Base-by-base conservation (phyloP, 306 rosid genomes). In the Prunus padus region DNA sequence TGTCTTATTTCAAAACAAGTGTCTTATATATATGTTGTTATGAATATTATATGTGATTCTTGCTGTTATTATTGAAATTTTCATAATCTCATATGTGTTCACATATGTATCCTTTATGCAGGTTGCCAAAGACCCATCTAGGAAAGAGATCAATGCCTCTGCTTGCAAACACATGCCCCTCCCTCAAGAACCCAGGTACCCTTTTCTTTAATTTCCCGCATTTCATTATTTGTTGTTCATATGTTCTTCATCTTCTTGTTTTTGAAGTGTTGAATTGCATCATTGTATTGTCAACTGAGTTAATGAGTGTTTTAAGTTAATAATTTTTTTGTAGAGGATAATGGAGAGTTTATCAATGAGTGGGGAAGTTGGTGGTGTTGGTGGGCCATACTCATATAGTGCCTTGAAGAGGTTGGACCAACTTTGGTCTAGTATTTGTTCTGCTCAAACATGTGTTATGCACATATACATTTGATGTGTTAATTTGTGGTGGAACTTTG, bases 351-450 rank as follows among this genome's bases (percentile, higher is more conserved):
- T 95, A 82, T 83, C 93, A 18, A 91, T 87, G 78, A 77, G 88
- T 62, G 94, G 92, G 50, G 98, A 95, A 82, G 98, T 95, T 65
- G 97, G 96, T 78, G 98, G 98, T 45, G 98, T 97, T 55, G 98
- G 98, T 74, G 97, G 97, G 28, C 86, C 93, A 33, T 84, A 90
- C 83, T 92, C 97, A 10, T 94, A n/a, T n/a, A n/a, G n/a, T n/a
- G n/a, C n/a, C n/a, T n/a, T n/a, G n/a, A n/a, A n/a, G n/a, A n/a
- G n/a, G 83, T 77, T 94, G 80, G 98, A 94, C 85, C 87, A 88
- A 52, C 44, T 94, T 47, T 94, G 98, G 98, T 90, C 97, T 68
- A 83, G 64, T 77, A 87, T 92, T 69, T 92, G 98, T 78, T 81
- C 86, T 22, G 74, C 85, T 69, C 79, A 82, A 86, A 76, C 87